Evolutionary conservation across 495 filamentous ascomycete genomes (phyloP).

Genomic region (Pyrenopolyporus hunteri): DNA sequence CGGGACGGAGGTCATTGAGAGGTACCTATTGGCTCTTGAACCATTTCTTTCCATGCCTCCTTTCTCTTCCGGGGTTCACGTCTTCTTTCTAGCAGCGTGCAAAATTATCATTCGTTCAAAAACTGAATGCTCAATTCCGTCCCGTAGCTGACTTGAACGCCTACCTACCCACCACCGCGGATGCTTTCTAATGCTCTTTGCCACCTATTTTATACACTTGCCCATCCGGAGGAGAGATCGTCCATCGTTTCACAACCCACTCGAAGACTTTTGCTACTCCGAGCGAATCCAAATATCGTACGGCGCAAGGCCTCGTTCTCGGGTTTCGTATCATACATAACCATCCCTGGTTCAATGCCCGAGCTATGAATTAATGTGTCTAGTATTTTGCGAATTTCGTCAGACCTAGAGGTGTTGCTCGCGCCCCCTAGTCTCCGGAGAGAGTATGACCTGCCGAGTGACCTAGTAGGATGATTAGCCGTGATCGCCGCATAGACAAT

Average conservation of each 20-base stretch:
- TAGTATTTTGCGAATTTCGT: not conserved
- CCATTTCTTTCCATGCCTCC: not conserved
- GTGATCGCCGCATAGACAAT: not conserved
- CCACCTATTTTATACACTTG: conserved; percentile 43
- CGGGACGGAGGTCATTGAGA: too few species aligned
- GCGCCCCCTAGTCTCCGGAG: conserved; percentile 18
- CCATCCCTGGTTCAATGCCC: not conserved
- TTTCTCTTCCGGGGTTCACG: not conserved
- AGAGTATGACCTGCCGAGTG: conserved; percentile 63
- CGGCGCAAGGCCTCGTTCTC: conserved; percentile 25
- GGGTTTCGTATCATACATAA: conserved; percentile 40
- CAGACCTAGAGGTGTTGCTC: conserved; percentile 29
- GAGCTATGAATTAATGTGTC: conserved; percentile 12
- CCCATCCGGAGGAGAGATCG: conserved; percentile 43
- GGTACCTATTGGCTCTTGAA: too few species aligned
- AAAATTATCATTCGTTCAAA: conserved; percentile 10
- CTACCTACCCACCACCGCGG: conserved; percentile 39
- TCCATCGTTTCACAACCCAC: conserved; percentile 36
- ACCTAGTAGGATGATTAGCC: conserved; percentile 51
- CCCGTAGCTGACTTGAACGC: conserved; percentile 37
- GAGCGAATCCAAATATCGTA: conserved; percentile 26
- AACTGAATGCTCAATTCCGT: conserved; percentile 38
- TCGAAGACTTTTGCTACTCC: conserved; percentile 12
- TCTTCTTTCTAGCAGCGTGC: not conserved
- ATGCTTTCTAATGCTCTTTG: conserved; percentile 43